Conservation (phyloP, 306 rosid genomes). For the Arachis hypogaea region DNA sequence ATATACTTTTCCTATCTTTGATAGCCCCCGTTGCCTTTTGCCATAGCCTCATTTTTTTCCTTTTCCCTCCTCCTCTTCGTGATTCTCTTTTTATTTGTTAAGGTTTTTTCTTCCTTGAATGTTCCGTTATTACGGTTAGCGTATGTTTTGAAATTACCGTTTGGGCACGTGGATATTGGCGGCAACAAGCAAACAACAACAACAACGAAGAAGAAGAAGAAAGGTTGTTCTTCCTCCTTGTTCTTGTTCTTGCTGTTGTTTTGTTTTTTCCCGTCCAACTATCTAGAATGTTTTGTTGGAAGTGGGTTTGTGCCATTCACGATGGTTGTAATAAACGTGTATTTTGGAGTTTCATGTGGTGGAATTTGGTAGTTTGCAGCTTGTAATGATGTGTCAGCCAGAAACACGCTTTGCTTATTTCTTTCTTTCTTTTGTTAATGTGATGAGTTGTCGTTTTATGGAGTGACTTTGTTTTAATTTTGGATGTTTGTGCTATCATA, state of each 20-base stretch:
- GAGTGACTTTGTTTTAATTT: no score
- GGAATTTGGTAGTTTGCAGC: conserved; percentile 18
- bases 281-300: neutral
- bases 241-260: neutral
- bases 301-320: neutral
- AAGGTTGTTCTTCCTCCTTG: no score
- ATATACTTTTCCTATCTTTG: conserved; percentile 78
- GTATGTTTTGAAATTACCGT: no score
- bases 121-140: no score
- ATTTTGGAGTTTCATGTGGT: conserved; percentile 10
- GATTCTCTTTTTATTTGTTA: neutral
- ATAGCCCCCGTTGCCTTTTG: conserved; percentile 61
- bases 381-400: neutral
- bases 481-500: no score
- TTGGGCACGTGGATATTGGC: no score
- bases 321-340: neutral
- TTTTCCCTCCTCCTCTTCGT: neutral
- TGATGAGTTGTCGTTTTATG: conserved; percentile 2
- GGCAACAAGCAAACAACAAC: no score
- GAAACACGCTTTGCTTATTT: neutral
- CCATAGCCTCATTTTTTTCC: conserved; percentile 67
- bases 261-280: neutral
- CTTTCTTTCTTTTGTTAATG: no score
- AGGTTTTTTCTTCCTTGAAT: no score
- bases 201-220: no score